A percentile compares a stretch with the other conserved stretches of the same genome.
These are phyloP conservation scores for Capronia epimyces DNA, from an alignment of 2,329 filamentous ascomycete genomes.

Conservation along the genomic window DNA sequence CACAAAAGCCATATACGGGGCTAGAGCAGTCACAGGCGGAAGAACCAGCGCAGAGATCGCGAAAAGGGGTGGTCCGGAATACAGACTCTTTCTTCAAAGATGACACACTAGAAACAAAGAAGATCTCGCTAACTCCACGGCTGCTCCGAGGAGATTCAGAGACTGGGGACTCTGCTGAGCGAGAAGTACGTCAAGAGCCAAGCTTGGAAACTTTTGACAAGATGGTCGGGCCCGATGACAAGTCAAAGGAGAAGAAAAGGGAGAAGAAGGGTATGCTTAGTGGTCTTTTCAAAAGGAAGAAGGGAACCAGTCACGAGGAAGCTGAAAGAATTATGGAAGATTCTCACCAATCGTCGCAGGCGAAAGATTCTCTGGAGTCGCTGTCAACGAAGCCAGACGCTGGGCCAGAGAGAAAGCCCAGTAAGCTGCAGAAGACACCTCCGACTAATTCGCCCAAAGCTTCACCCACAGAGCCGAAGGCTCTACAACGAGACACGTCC, in stretches of 20 bases:
- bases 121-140: constrained; percentile 93
- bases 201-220: constrained; percentile 76
- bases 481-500: constrained; percentile 36
- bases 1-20: constrained; percentile 6
- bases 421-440: constrained; percentile 67
- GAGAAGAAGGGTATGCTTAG: constrained; percentile 70
- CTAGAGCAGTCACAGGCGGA: constrained; percentile 45
- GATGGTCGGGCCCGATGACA: constrained; percentile 53
- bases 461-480: constrained; percentile 29
- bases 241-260: constrained; percentile 66
- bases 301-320: constrained; percentile 45
- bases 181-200: constrained; percentile 56
- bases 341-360: constrained; percentile 41
- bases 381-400: constrained; percentile 34
- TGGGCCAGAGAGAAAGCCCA: constrained; percentile 52
- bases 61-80: constrained; percentile 81
- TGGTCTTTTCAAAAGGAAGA: constrained; percentile 62
- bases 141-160: constrained; percentile 77
- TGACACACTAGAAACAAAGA: constrained; percentile 89
- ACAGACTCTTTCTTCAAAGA: constrained; percentile 98
- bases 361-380: constrained; percentile 43
- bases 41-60: constrained; percentile 57
- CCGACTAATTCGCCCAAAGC: constrained; percentile 36
- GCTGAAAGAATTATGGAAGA: constrained; percentile 60
- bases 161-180: constrained; percentile 80